These are phyloP conservation scores for Babesia gibsoni DNA, from an alignment of 169 alveolate genomes.

Conservation along the genomic window DNA sequence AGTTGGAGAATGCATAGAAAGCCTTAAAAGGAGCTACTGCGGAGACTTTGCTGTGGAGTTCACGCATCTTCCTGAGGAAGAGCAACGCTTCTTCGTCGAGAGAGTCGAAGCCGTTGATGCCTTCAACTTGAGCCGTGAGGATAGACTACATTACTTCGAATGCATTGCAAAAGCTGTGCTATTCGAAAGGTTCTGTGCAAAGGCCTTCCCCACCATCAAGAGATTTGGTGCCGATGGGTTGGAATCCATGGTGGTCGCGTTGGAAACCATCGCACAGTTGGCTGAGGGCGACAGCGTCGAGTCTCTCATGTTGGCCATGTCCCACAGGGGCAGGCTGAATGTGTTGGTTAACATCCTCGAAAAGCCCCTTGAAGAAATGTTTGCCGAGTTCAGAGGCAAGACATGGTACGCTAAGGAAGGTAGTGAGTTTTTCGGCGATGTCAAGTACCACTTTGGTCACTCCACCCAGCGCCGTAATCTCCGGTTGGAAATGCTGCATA, in stretches of 20 bases:
- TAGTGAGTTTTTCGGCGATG: slow-evolving; percentile 84
- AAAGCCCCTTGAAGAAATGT: slow-evolving; percentile 85
- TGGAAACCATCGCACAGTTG: slow-evolving; percentile 68
- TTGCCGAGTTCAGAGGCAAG: slow-evolving; percentile 79
- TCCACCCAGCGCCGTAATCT: slow-evolving; percentile 73
- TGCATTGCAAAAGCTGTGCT: slow-evolving; percentile 64
- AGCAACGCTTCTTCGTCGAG: slow-evolving; percentile 62
- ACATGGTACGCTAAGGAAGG: slow-evolving; percentile 4
- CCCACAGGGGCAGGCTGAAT: slow-evolving; percentile 95
- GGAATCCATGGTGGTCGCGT: slow-evolving; percentile 82
- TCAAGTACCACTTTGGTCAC: slow-evolving; percentile 91
- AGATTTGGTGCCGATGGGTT: slow-evolving; percentile 94
- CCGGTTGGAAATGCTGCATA: slow-evolving; percentile 81
- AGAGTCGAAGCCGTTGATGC: slow-evolving; percentile 59
- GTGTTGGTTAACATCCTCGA: slow-evolving; percentile 87
- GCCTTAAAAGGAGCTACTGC: slow-evolving; percentile 64
- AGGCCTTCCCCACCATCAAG: slow-evolving; percentile 86
- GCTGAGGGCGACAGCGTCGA: slow-evolving; percentile 73
- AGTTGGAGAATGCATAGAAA: slow-evolving; percentile 46
- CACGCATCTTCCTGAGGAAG: slow-evolving; percentile 64
- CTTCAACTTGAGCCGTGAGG: slow-evolving; percentile 38
- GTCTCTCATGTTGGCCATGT: slow-evolving; percentile 89
- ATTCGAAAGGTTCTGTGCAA: slow-evolving; percentile 67
- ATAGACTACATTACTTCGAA: slow-evolving; percentile 46
- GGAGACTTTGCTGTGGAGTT: slow-evolving; percentile 70